Percentiles rank a stretch among this genome's conserved stretches.
phyloP scores from a whole-genome alignment of 441 rosid genomes.

The Populus tomentosa region DNA sequence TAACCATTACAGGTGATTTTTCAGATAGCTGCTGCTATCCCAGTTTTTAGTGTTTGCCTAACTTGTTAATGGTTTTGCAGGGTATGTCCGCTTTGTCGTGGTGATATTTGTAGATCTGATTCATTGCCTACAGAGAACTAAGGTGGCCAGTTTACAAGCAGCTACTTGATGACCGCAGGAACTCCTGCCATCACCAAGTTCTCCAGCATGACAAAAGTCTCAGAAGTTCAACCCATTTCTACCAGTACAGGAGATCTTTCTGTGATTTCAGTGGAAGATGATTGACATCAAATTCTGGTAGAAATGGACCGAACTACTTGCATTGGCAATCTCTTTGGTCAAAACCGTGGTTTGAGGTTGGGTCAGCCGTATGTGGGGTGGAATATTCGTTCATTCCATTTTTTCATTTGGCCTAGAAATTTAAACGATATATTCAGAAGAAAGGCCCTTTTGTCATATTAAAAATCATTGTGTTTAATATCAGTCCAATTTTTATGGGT shows the following conservation, averaged over 20 bases:
- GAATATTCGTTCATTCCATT: neutral
- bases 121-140: conserved; percentile 34
- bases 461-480: neutral
- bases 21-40: neutral
- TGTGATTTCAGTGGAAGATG: neutral
- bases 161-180: neutral
- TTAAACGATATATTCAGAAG: neutral
- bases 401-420: neutral
- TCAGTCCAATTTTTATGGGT: neutral
- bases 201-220: conserved; percentile 3
- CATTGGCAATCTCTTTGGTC: neutral
- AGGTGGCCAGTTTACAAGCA: conserved; percentile 4
- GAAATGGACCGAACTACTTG: conserved; percentile 13
- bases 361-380: neutral
- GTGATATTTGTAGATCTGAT: conserved; percentile 74
- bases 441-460: neutral
- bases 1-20: neutral
- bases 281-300: neutral
- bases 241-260: neutral
- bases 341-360: neutral
- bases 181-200: conserved; percentile 1
- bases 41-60: neutral
- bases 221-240: conserved; percentile 5
- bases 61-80: conserved; percentile 36
- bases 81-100: conserved; percentile 96